These are phyloP conservation scores for Diaporthe ilicicola DNA, from an alignment of 2,329 filamentous ascomycete species.

Conservation along the genomic window DNA sequence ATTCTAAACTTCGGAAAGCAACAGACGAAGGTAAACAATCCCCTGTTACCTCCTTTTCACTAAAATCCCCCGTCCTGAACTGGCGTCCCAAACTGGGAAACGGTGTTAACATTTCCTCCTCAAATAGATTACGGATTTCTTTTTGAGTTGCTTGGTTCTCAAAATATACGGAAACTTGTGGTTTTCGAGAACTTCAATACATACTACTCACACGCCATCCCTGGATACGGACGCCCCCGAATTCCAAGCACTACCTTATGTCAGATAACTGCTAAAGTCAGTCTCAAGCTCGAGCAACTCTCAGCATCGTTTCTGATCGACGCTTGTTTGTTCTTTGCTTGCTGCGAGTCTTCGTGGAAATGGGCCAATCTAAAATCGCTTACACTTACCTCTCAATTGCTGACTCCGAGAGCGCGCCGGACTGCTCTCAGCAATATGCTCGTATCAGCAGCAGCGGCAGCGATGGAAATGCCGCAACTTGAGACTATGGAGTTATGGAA, in stretches of 20 bases:
- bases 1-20: constrained; percentile 25
- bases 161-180: constrained; percentile 29
- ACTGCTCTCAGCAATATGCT: constrained; percentile 36
- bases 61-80: too few relatives aligned
- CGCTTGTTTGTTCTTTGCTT: constrained; percentile 42
- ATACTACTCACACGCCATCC: not conserved
- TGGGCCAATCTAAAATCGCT: constrained; percentile 44
- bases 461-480: constrained; percentile 42
- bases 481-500: constrained; percentile 47
- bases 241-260: not conserved
- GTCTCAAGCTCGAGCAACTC: constrained; percentile 41
- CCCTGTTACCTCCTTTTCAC: not conserved
- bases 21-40: constrained; percentile 25
- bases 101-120: not conserved
- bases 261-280: constrained; percentile 32
- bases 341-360: constrained; percentile 36
- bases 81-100: not conserved
- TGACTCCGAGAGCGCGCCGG: constrained; percentile 35
- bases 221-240: not conserved
- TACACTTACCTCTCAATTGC: constrained; percentile 42
- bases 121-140: not conserved
- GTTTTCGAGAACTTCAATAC: constrained; percentile 31
- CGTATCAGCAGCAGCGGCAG: constrained; percentile 37
- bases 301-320: constrained; percentile 42
- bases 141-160: constrained; percentile 23